phyloP scores from a whole-genome alignment of 768 basidiomycete genomes.

The Termitomyces sp. region DNA sequence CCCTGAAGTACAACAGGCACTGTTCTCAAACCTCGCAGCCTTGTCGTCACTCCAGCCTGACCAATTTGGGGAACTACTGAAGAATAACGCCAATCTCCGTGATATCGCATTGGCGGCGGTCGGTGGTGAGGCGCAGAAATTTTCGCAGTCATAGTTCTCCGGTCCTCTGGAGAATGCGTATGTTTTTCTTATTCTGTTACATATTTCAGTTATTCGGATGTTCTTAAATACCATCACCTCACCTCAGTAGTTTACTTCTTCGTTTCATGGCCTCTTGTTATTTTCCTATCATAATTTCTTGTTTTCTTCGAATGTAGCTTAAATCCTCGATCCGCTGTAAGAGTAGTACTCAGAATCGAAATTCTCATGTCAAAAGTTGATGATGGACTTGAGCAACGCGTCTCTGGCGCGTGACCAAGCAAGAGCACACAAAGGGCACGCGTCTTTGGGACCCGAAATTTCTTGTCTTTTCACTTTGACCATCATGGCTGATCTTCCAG shows the following conservation, averaged over 20 bases:
- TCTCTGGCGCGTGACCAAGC: slow-evolving; percentile 9
- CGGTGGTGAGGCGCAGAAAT: slow-evolving; percentile 19
- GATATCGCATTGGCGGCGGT: slow-evolving; percentile 34
- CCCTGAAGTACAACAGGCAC: slow-evolving; percentile 9
- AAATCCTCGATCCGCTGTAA: not conserved
- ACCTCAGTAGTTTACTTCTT: not conserved
- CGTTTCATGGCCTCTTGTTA: not conserved
- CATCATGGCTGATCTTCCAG: slow-evolving; percentile 63
- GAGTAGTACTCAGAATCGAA: not conserved
- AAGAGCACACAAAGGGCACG: slow-evolving; percentile 14
- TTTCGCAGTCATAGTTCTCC: not conserved
- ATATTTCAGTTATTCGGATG: not conserved
- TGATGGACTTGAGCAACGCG: too few species aligned
- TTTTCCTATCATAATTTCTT: not conserved
- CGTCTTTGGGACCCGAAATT: slow-evolving; percentile 11
- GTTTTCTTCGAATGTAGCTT: not conserved
- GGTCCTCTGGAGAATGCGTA: not conserved
- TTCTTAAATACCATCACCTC: not conserved
- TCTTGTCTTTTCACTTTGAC: not conserved
- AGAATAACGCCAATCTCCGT: slow-evolving; percentile 35
- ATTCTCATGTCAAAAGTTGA: too few species aligned
- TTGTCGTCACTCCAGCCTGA: slow-evolving; percentile 31
- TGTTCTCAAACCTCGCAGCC: slow-evolving; percentile 23
- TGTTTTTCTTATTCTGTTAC: not conserved
- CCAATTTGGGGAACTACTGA: slow-evolving; percentile 35